Base-by-base conservation (phyloP, 306 rosid species). In the Lithocarpus polystachyus region DNA sequence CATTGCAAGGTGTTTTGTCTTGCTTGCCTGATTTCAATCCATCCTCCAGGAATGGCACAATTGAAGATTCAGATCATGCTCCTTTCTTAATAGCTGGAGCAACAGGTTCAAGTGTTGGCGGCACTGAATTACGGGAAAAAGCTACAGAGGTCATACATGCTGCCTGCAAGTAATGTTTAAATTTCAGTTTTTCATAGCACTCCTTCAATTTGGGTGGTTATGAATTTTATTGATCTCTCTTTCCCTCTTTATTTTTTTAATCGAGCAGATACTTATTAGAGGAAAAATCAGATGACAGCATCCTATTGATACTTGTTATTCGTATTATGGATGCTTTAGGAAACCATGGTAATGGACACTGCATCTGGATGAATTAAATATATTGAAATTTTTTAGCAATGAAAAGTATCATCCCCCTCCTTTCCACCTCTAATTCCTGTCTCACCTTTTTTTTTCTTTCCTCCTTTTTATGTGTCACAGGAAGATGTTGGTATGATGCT, bases 21-120 rank as follows among this genome's bases (percentile, higher is more conserved):
- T 95, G 99, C 88, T 84, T 95, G 89, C 99, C 99, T 35, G 98
- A 91, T 92, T 95, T 95, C 83, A 80, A 81, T 71, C 97, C 97
- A 13, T 78, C 85, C 75, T 88, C 92, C 24, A 83, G 71, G 88
- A 92, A 89, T 87, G 94, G 91, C 81, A 78, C 56, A 67, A 89
- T 78, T 56, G 97, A 85, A 81, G 91, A 83, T 84, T 84, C 84
- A 77, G 85, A 78, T 72, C 85, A 78, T 78, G 71, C 60, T 74
- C 68, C 89, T 61, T 95, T 92, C 85, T 77, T 91, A 74, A 91
- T 95, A 79, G 99, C 99, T 75, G 99, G 99, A 83, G 99, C 97
- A 43, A 89, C 93, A 40, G 99, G 99, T 73, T 82, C 92, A 68
- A 88, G 82, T 35, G 89, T 96, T 83, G 98, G 99, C n/a, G 83